phyloP scores from a whole-genome alignment of 116 monocot genomes.

The Trichopus zeylanicus region DNA sequence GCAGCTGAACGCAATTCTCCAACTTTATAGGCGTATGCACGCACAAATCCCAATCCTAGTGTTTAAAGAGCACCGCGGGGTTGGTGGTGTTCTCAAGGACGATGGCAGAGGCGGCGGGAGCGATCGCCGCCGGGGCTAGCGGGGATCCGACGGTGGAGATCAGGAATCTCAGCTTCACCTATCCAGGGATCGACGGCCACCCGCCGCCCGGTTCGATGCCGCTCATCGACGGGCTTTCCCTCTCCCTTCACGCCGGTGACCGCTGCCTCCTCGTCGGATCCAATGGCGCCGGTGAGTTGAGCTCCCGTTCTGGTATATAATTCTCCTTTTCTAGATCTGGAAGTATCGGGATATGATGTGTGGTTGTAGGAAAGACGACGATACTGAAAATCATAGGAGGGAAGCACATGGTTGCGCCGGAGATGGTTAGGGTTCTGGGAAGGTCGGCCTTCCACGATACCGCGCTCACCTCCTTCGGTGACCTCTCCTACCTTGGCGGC shows the following conservation, averaged over 20 bases:
- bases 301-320: neutral
- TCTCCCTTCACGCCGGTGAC: conserved; percentile 56
- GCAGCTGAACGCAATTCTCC: too few species aligned
- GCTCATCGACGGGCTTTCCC: conserved; percentile 73
- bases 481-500: conserved; percentile 84
- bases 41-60: too few species aligned
- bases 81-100: neutral
- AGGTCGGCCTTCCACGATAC: conserved; percentile 94
- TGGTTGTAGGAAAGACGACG: conserved; percentile 82
- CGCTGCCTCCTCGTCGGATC: conserved; percentile 94
- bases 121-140: neutral
- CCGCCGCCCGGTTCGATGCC: conserved; percentile 83
- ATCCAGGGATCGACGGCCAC: conserved; percentile 89
- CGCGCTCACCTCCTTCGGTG: conserved; percentile 74
- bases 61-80: too few species aligned
- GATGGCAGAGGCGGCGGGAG: neutral
- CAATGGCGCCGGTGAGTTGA: conserved; percentile 76
- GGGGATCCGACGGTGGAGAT: conserved; percentile 36
- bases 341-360: neutral
- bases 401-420: conserved; percentile 89
- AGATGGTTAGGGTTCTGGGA: conserved; percentile 77
- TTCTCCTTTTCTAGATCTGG: neutral
- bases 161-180: conserved; percentile 68
- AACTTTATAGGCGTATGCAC: too few species aligned
- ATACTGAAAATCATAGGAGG: conserved; percentile 92